Base-by-base conservation (phyloP, 306 rosid species). In the Begonia fuchsioides region DNA sequence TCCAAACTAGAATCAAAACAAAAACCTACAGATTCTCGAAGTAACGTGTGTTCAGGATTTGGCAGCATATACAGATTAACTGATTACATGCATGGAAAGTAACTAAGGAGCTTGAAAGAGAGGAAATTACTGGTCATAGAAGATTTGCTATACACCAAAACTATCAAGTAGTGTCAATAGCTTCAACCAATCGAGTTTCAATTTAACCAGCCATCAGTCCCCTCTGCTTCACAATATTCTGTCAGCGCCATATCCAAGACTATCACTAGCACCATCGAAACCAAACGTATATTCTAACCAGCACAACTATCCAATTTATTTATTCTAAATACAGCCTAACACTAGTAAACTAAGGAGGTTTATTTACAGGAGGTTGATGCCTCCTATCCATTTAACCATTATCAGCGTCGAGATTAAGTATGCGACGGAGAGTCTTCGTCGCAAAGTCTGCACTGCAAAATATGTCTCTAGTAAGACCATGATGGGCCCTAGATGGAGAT, bases 381-480 rank as follows among this genome's bases (percentile, higher is more conserved):
- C 50, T 44, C 63, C 49, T 41, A 14, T 5, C 17, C 35, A 1
- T 40, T 50, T 56, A 59, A 11, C 41, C 63, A 59, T 50, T 50
- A 40, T 50, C 63, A 50, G 48, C 41, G 26, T 59, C 55, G 0
- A 59, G 63, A 50, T 59, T 50, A 41, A 59, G 63, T 45, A 59
- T 59, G 55, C 63, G 55, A 50, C 63, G 55, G 2, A 59, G 56
- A 41, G 63, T 59, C 56, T 50, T 40, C 20, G 63, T 59, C 55
- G 63, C 63, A 49, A 56, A 49, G 49, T 50, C 63, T 49, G 41
- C 63, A 41, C 49, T 43, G 39, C 47, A 44, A 50, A 41, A 59
- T 39, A 59, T 39, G 43, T 39, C 32, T 14, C 43, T 50, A 43
- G 63, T 9, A 38, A 46, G 50, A 18, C 32, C 26, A 19, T 18